These are phyloP conservation scores for Chamaecrista fasciculata DNA, from an alignment of 306 rosid genomes.

Conservation along the genomic window DNA sequence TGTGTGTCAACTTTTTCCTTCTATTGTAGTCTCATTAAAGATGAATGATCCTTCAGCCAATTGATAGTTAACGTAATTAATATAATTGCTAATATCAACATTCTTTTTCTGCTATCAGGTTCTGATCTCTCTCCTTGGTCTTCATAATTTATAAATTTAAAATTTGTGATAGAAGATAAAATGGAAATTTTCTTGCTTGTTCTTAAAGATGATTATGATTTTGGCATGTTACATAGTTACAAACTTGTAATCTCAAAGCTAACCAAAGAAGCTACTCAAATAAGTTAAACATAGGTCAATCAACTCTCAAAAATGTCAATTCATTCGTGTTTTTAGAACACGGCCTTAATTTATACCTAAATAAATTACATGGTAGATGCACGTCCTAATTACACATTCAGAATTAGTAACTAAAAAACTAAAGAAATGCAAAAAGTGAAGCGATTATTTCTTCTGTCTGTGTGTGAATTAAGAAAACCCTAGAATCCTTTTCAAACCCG, in stretches of 20 bases:
- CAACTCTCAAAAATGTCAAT: too few relatives aligned
- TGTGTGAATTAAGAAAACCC: slow-evolving; percentile 43
- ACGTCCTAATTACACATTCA: too few relatives aligned
- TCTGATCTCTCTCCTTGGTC: background rate
- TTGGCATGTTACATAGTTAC: background rate
- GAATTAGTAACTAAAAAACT: background rate
- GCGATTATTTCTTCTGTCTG: background rate
- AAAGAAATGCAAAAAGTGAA: background rate
- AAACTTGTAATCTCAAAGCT: background rate
- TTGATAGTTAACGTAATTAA: slow-evolving; percentile 29
- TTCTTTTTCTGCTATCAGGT: slow-evolving; percentile 5
- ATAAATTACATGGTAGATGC: too few relatives aligned
- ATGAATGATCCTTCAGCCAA: slow-evolving; percentile 7
- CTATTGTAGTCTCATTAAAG: slow-evolving; percentile 5
- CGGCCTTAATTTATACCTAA: too few relatives aligned
- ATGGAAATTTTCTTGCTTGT: background rate
- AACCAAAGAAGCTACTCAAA: background rate
- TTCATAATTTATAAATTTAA: background rate
- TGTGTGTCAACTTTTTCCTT: background rate
- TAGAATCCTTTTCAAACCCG: slow-evolving; percentile 46
- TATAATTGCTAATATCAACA: background rate
- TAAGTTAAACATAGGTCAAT: background rate
- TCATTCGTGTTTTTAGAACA: too few relatives aligned
- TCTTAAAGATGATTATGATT: background rate
- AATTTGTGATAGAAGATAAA: background rate